Base-by-base conservation (phyloP, 148 eudicot species). In the Nyssa sinensis region DNA sequence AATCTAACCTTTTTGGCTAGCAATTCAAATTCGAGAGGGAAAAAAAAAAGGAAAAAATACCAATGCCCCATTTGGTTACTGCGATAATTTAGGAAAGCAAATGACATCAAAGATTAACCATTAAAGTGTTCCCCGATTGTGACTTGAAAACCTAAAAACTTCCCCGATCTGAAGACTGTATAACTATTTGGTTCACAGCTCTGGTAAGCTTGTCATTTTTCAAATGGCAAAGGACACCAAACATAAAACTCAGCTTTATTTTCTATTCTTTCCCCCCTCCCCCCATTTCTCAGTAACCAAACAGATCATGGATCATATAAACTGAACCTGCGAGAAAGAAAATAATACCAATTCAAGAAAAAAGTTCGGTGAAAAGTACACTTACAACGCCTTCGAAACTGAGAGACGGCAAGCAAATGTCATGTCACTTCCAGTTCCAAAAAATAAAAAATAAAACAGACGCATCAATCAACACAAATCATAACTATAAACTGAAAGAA, bases 361-460 rank as follows among this genome's bases (percentile, higher is more conserved):
- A 13, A 31, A 62, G 29, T 19, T 10, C 19, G 23, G 39, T 0
- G 59, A 35, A 19, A 51, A 67, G 33, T 24, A 13, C 4, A 60
- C 74, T 70, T 57, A 70, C 74, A 70, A 32, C 23, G 64, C 73
- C 62, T 31, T 70, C 9, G 63, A 32, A 55, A 31, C 16, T 57
- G 74, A 21, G 74, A 70, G 57, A 70, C 7, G 33, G 21, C 23
- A 35, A 57, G 51, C 64, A 70, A 57, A 31, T 57, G 25, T 70
- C 74, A 70, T 70, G 49, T 32, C 30, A 70, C 39, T 55, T 39
- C 30, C 41, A 37, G 53, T 13, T 37, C 35, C 47, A 25, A 19
- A 31, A 51, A 32, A 21, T 69, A 25, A 28, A 31, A 51, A 55
- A 31, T 33, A 49, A 33, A n/a, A n/a, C n/a, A 70, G 30, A 35